Conservation (phyloP, 805 yeast genomes). For the Schizosaccharomyces osmophilus region DNA sequence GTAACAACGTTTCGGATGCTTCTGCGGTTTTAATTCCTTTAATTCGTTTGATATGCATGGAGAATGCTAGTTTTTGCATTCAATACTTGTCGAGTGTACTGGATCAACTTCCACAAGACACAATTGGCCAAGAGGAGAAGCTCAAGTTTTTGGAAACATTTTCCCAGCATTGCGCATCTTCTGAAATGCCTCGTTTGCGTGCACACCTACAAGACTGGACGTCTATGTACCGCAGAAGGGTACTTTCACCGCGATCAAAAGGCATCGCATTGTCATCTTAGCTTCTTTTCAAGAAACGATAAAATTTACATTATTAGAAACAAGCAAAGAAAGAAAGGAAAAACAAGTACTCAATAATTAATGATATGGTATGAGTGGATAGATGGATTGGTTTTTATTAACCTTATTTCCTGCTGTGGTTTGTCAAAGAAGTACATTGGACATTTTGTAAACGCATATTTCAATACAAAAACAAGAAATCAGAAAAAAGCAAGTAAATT, state of each 20-base stretch:
- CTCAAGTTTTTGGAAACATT: neutral
- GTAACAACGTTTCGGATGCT: constrained; percentile 47
- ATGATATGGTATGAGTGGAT: too few species aligned
- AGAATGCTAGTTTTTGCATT: constrained; percentile 28
- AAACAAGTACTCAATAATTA: too few species aligned
- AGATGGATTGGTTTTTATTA: too few species aligned
- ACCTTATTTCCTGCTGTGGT: too few species aligned
- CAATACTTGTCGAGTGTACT: neutral
- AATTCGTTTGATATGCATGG: constrained; percentile 26
- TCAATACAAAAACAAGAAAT: too few species aligned
- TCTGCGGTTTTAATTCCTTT: constrained; percentile 47
- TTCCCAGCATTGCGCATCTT: neutral
- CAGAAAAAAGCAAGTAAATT: too few species aligned
- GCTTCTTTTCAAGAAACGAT: too few species aligned
- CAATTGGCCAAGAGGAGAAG: neutral
- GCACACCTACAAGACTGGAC: constrained; percentile 1
- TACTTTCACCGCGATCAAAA: neutral
- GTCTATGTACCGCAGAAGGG: constrained; percentile 1
- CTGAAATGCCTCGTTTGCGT: neutral
- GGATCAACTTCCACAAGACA: neutral
- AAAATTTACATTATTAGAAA: too few species aligned
- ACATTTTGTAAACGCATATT: too few species aligned
- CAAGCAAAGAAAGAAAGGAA: too few species aligned
- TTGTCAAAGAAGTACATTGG: too few species aligned
- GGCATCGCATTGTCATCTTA: too few species aligned